These are phyloP conservation scores for Annulohypoxylon moriforme DNA, from an alignment of 495 filamentous ascomycete species.

Conservation along the genomic window DNA sequence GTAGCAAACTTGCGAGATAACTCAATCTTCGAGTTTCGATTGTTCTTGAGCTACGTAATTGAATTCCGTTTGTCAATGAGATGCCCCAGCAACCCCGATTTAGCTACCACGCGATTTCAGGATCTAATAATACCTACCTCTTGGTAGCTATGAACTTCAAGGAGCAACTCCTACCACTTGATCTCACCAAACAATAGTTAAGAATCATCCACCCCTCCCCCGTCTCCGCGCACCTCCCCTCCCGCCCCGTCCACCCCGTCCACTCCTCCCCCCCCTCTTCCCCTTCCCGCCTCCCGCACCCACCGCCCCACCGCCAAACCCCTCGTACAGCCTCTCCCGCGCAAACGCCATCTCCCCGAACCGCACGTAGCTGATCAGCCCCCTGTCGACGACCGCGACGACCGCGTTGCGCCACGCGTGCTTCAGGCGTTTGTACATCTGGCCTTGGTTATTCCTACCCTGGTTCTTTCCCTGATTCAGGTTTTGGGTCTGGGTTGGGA, in stretches of 20 bases:
- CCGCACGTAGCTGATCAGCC: constrained; percentile 86
- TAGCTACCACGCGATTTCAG: too few relatives aligned
- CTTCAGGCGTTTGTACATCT: constrained; percentile 75
- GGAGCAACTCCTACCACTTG: not conserved
- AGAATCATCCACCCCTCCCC: not conserved
- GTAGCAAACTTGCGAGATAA: not conserved
- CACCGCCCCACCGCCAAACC: constrained; percentile 44
- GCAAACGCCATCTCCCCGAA: constrained; percentile 83
- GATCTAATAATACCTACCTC: too few relatives aligned
- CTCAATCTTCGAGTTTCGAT: not conserved
- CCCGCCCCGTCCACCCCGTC: constrained; percentile 43
- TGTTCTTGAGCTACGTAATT: not conserved
- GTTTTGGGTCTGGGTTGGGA: constrained; percentile 61
- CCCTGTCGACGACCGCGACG: constrained; percentile 88
- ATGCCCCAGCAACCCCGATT: too few relatives aligned
- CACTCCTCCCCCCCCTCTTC: constrained; percentile 55
- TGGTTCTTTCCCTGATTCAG: constrained; percentile 51
- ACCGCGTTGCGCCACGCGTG: constrained; percentile 87
- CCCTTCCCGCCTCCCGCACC: constrained; percentile 57
- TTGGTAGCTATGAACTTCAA: not conserved
- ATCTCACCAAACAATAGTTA: not conserved
- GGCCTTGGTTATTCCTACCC: constrained; percentile 31
- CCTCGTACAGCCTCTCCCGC: constrained; percentile 76
- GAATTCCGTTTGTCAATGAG: not conserved
- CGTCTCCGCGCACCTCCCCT: constrained; percentile 11